phyloP scores from a whole-genome alignment of 108 stramenopile species.

The Poteriospumella lacustris region DNA sequence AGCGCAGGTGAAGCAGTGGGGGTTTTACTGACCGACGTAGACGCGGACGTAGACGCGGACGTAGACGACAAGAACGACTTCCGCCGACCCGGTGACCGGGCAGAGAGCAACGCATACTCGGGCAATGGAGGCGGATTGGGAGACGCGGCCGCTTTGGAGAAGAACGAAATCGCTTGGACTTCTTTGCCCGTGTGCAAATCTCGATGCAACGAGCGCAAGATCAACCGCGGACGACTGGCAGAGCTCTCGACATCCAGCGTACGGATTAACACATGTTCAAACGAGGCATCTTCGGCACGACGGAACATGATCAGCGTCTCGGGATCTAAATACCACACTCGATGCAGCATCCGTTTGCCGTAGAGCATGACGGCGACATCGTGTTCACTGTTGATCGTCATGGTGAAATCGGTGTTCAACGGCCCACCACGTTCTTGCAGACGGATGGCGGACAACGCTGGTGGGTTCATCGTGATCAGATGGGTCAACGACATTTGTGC shows the following conservation, averaged over 20 bases:
- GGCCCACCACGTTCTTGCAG: constrained; percentile 12
- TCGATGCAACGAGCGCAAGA: background rate
- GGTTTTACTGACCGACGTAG: no score
- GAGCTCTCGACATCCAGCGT: background rate
- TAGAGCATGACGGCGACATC: no score
- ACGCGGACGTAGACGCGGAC: no score
- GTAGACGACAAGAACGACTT: no score
- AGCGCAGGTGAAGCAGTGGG: no score
- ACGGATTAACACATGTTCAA: background rate
- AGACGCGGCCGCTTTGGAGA: background rate
- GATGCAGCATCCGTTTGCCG: no score
- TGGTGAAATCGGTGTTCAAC: background rate
- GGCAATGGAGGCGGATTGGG: background rate
- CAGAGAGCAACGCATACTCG: no score
- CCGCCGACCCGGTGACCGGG: no score
- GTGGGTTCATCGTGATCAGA: constrained; percentile 11
- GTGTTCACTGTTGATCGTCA: no score
- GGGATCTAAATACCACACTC: no score
- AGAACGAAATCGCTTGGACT: background rate
- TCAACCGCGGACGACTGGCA: background rate
- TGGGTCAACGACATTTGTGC: constrained; percentile 21
- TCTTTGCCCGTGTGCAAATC: background rate
- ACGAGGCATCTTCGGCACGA: background rate
- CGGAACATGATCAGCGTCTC: background rate
- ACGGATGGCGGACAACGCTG: background rate